These are phyloP conservation scores for Fusarium fracticaudum DNA, from an alignment of 2,329 filamentous ascomycete genomes.

Conservation along the genomic window DNA sequence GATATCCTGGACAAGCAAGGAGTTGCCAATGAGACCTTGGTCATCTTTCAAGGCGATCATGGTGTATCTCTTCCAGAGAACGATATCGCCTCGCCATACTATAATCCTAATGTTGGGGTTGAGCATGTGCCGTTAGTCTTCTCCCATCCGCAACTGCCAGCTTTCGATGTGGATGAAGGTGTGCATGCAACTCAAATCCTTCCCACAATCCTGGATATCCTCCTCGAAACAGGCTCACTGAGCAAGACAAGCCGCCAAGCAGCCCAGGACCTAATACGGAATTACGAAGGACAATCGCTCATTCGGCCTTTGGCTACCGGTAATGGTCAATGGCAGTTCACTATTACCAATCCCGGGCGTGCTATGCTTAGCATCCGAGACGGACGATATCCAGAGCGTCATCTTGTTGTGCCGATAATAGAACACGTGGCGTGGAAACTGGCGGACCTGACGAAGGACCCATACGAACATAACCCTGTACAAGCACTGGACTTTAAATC, in stretches of 20 bases:
- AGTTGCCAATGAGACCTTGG: constrained; percentile 46
- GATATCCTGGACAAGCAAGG: constrained; percentile 44
- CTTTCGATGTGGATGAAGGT: constrained; percentile 39
- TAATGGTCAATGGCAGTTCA: constrained; percentile 45
- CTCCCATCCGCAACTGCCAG: constrained; percentile 43
- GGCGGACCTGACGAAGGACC: constrained; percentile 40
- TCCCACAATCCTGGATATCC: constrained; percentile 45
- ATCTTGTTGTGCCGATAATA: constrained; percentile 45
- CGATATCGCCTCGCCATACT: constrained; percentile 42
- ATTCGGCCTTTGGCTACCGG: constrained; percentile 33
- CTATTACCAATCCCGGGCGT: constrained; percentile 45
- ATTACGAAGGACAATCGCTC: constrained; percentile 47
- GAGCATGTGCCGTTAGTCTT: constrained; percentile 44
- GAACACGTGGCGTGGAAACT: constrained; percentile 46
- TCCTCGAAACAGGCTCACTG: constrained; percentile 43
- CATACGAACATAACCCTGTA: constrained; percentile 35
- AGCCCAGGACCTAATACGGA: constrained; percentile 36
- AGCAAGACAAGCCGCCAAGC: constrained; percentile 25
- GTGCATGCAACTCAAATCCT: constrained; percentile 44
- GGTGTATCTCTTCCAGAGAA: constrained; percentile 47
- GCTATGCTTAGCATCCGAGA: constrained; percentile 46
- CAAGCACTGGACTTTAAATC: constrained; percentile 39
- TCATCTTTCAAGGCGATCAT: constrained; percentile 47
- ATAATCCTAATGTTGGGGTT: constrained; percentile 43
- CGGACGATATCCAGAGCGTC: constrained; percentile 42